Evolutionary conservation across 2,329 filamentous ascomycete genomes (phyloP).

Genomic region (Trichoderma oligosporum): DNA sequence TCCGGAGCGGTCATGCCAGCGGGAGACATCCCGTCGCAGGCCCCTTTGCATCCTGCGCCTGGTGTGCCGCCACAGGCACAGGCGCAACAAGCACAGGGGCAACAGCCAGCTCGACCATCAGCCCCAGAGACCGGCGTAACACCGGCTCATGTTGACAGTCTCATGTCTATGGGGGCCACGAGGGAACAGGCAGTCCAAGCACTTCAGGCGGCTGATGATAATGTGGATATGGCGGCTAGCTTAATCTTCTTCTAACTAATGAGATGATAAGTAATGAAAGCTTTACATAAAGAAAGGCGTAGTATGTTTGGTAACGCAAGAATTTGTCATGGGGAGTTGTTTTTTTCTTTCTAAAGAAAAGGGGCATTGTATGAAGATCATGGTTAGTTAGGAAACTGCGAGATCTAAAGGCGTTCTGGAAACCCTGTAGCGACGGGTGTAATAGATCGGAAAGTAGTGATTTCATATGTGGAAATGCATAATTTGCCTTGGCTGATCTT

Average conservation of each 20-base stretch:
- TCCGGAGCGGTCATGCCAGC: conserved; percentile 66
- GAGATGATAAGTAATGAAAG: conserved; percentile 13
- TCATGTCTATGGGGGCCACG: conserved; percentile 74
- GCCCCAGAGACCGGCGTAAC: conserved; percentile 39
- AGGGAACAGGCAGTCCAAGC: conserved; percentile 74
- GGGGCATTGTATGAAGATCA: neutral
- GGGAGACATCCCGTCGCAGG: conserved; percentile 22
- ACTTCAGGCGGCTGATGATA: conserved; percentile 75
- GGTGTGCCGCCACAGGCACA: conserved; percentile 25
- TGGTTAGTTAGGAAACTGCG: neutral
- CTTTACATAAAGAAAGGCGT: neutral
- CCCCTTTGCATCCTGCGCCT: conserved; percentile 18
- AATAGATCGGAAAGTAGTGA: conserved; percentile 1
- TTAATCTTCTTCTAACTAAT: conserved; percentile 57
- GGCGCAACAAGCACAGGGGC: conserved; percentile 28
- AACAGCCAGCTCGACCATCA: conserved; percentile 26
- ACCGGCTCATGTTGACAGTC: conserved; percentile 67
- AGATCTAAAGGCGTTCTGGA: conserved; percentile 15
- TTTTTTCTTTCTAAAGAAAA: neutral
- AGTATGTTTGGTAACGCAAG: neutral
- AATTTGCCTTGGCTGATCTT: neutral
- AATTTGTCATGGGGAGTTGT: neutral
- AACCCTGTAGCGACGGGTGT: neutral
- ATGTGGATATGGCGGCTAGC: conserved; percentile 83
- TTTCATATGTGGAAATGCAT: neutral